Base-by-base conservation (phyloP, 192 early-diverging fungal species). In the Gigaspora rosea region DNA sequence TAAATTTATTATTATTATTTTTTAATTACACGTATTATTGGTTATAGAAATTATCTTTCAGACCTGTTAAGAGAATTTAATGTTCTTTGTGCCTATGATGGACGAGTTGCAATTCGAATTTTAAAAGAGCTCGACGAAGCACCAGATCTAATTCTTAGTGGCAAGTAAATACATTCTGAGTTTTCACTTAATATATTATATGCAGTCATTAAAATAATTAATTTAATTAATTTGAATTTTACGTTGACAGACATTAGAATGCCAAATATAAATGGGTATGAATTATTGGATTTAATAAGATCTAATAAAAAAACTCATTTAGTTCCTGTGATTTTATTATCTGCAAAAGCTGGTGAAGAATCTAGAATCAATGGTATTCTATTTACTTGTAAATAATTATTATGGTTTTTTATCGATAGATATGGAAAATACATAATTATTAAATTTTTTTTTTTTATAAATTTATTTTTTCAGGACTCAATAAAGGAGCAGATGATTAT, bases 241-340 rank as follows among this genome's bases (percentile, higher is more conserved):
- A 10, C 10, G 27, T 27, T 7, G 7, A 41, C 72, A 77, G 88
- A 89, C 78, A 82, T 89, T 12, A 87, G 83, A 58, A 91, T 91
- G 90, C 90, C 90, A 6, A 83, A 85, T 10, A 81, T 91, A 85
- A 83, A 89, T 74, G 90, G 90, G 2, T 83, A 84, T 49, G 82
- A 84, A 16, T 74, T 91, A 13, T 70, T 88, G 6, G 80, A 82
- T 68, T 73, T 73, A 7, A 71, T 91, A 20, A 78, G 85, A 11
- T 68, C 57, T 33, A 63, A 84, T n/a, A 57, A 67, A 13, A 75
- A 67, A 10, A 82, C 84, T 8, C 79, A 80, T 71, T 72, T 75
- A 50, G 80, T 86, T 13, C 90, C 90, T 16, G 76, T 91, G 41
- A 91, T 91, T 59, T 54, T 91, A 32, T 66, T 91, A 2, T 86